These are phyloP conservation scores for Citrus glauca DNA, from an alignment of 345 rosid genomes.

Conservation along the genomic window DNA sequence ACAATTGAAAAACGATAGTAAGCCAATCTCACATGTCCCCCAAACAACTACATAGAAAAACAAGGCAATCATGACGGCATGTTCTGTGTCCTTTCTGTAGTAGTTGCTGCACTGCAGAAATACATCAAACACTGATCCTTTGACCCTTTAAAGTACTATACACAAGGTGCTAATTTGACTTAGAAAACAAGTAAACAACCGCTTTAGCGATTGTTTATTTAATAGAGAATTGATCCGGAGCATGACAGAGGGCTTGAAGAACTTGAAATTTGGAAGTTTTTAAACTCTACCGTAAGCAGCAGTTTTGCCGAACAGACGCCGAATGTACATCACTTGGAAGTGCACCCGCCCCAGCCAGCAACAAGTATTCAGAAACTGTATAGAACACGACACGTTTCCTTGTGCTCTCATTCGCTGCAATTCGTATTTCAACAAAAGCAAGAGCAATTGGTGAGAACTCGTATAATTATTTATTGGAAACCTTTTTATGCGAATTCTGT, in stretches of 20 bases:
- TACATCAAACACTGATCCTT: background rate
- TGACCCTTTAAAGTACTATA: background rate
- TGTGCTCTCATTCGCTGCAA: constrained; percentile 40
- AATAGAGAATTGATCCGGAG: no score
- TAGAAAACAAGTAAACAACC: background rate
- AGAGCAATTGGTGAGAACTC: background rate
- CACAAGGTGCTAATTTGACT: background rate
- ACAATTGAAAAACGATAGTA: background rate
- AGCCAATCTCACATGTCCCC: background rate
- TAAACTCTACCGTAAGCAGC: constrained; percentile 36
- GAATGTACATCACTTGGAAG: constrained; percentile 34
- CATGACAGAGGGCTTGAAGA: no score
- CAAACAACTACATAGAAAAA: background rate
- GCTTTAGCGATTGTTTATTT: no score
- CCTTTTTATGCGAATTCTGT: background rate
- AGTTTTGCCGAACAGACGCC: constrained; percentile 34
- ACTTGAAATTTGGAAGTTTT: background rate
- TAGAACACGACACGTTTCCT: constrained; percentile 33
- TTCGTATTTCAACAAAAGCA: background rate
- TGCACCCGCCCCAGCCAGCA: constrained; percentile 24
- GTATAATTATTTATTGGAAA: no score
- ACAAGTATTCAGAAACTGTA: constrained; percentile 30
- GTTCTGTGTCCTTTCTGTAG: background rate
- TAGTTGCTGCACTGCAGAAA: background rate
- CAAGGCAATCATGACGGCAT: background rate